Percentiles rank a stretch among this genome's conserved stretches.
phyloP scores from a whole-genome alignment of 805 yeast species.

The Sugiyamaella chiloensis region DNA sequence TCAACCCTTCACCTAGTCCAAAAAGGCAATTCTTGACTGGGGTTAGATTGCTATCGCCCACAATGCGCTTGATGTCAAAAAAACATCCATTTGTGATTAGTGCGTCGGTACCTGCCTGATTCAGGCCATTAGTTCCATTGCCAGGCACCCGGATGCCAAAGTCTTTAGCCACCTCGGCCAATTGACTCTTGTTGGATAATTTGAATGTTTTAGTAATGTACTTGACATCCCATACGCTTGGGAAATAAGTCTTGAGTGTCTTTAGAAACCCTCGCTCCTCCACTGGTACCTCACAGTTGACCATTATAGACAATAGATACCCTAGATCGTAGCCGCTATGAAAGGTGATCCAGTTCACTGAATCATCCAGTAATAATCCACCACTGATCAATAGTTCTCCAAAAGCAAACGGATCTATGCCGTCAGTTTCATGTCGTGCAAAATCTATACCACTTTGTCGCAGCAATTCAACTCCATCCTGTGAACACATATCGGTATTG shows the following conservation, averaged over 20 bases:
- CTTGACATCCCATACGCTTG: conserved; percentile 80
- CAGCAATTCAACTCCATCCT: conserved; percentile 77
- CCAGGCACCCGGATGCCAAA: conserved; percentile 33
- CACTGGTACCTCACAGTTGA: conserved; percentile 73
- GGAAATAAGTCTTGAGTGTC: conserved; percentile 72
- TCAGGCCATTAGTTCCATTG: conserved; percentile 27
- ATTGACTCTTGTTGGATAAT: conserved; percentile 34
- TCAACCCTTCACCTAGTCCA: conserved; percentile 36
- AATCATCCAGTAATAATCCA: conserved; percentile 71
- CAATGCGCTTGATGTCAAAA: conserved; percentile 39
- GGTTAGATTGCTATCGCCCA: conserved; percentile 32
- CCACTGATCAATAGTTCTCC: conserved; percentile 82
- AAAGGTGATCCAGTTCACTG: conserved; percentile 83
- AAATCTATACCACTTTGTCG: conserved; percentile 82
- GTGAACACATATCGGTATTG: conserved; percentile 74
- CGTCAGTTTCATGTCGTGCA: conserved; percentile 65
- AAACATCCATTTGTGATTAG: conserved; percentile 41
- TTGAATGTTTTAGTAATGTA: conserved; percentile 37
- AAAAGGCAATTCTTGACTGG: conserved; percentile 35
- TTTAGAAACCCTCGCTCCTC: conserved; percentile 73
- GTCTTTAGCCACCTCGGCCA: conserved; percentile 42
- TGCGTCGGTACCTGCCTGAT: conserved; percentile 46
- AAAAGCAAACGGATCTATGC: conserved; percentile 76
- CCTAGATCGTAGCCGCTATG: conserved; percentile 96
- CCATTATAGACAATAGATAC: conserved; percentile 71